Evolutionary conservation across 1,284 basidiomycete genomes (phyloP).

Genomic region (Pseudozyma sp.): DNA sequence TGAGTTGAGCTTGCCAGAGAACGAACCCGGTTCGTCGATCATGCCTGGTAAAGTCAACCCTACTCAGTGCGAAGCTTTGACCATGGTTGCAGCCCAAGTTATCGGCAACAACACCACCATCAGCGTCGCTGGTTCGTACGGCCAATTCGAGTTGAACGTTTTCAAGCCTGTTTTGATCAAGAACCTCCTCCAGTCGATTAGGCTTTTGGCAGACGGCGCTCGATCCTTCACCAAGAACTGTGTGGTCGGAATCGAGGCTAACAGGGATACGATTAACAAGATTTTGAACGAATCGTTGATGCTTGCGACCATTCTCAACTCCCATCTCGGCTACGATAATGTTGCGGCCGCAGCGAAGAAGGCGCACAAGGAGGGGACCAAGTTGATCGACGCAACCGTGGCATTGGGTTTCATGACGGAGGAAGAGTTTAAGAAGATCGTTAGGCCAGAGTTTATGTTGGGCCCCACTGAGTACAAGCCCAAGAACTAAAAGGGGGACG

Average conservation of each 20-base stretch:
- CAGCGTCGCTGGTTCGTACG: constrained; percentile 90
- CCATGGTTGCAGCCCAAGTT: constrained; percentile 98
- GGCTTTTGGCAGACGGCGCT: constrained; percentile 88
- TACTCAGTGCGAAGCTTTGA: constrained; percentile 95
- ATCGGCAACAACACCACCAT: constrained; percentile 98
- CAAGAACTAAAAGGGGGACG: constrained; percentile 29
- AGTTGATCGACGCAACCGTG: constrained; percentile 93
- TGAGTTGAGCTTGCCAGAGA: constrained; percentile 93
- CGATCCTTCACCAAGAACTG: constrained; percentile 91
- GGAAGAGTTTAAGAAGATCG: constrained; percentile 95
- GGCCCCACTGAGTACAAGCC: constrained; percentile 59
- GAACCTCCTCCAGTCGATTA: constrained; percentile 95
- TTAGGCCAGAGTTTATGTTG: constrained; percentile 82
- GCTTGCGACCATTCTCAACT: constrained; percentile 94
- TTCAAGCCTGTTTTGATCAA: constrained; percentile 99
- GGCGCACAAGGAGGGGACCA: constrained; percentile 97
- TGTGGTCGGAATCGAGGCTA: constrained; percentile 94
- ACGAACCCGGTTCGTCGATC: constrained; percentile 98
- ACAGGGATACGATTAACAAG: constrained; percentile 89
- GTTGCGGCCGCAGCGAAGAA: constrained; percentile 99
- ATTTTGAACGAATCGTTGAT: constrained; percentile 88
- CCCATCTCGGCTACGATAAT: constrained; percentile 93
- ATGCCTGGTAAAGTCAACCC: constrained; percentile 99
- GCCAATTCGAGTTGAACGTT: constrained; percentile 99
- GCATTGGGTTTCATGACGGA: constrained; percentile 84